Evolutionary conservation across 176 grass and related monocot genomes (phyloP), one percentile per base, ranked within the genome.

Genomic region (Bothriochloa decipiens): DNA sequence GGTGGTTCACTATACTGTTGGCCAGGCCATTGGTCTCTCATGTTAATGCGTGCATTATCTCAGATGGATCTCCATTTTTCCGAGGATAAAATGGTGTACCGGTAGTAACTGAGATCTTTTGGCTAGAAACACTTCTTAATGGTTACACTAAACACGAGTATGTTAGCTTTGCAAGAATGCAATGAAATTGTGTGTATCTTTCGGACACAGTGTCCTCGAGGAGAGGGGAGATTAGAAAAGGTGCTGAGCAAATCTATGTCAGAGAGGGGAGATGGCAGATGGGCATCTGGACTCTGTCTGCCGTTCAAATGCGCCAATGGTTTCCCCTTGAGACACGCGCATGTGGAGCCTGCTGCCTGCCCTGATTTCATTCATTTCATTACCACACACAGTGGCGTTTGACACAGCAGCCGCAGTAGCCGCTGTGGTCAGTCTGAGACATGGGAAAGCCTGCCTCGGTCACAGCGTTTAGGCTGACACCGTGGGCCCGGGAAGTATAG

Each of bases 1-100:
- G 72, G 15, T 73, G 36, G 77, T 82, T 89, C 78, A 89, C 78
- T 89, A 82, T 82, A 86, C 78, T 71, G 76, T 75, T 57, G 27
- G 39, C 7, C 7, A 8, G 29, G 29, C 18, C 40, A 61, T 61
- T 57, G 27, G 40, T 16, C 46, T 49, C 12, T 4, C 61, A 78
- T 47, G 77, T 29, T 9, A 75, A 57, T n/a, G 46, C 7, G 29
- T 65, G 41, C 29, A 32, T 33, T 57, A 46, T 57, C 52, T 57
- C 6, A 55, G 18, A 55, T 55, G 52, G 52, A 55, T 55, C 18
- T 53, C 17, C 0, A 20, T 53, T 20, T 20, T 1, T 8, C 17
- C 10, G 15, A 52, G 49, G 49, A 6, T 17, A 52, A 52, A 32
- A 32, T 32, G 29, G 29, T 32, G n/a, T n/a, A n/a, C n/a, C n/a